These are phyloP conservation scores for Nothophaeocryptopus gaeumannii DNA, from an alignment of 2,329 filamentous ascomycete species.

Conservation along the genomic window DNA sequence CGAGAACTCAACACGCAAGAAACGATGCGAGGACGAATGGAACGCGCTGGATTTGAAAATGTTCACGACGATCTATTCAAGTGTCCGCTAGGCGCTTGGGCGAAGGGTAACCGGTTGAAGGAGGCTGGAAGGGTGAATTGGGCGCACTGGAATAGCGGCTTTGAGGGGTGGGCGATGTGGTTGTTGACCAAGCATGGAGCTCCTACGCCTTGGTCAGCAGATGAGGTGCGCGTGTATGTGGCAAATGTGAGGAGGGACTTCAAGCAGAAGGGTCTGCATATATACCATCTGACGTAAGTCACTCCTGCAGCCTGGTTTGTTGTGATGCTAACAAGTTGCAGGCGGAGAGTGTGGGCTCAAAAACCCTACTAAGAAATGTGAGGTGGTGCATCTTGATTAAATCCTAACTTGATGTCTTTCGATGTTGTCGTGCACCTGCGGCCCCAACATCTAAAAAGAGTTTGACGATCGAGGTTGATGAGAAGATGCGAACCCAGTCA, in stretches of 20 bases:
- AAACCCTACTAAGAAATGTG: slow-evolving; percentile 1
- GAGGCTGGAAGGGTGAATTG: slow-evolving; percentile 38
- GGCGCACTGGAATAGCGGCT: slow-evolving; percentile 38
- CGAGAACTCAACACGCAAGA: slow-evolving; percentile 13
- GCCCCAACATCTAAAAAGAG: too few species aligned
- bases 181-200: slow-evolving; percentile 33
- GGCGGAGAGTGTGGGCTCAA: slow-evolving; percentile 15
- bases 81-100: slow-evolving; percentile 43
- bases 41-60: slow-evolving; percentile 11
- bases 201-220: slow-evolving; percentile 40
- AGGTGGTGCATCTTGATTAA: too few species aligned
- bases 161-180: slow-evolving; percentile 42
- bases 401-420: too few species aligned
- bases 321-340: neutral
- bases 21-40: slow-evolving; percentile 11
- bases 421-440: too few species aligned
- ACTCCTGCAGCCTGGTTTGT: neutral
- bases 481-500: too few species aligned
- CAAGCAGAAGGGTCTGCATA: slow-evolving; percentile 14
- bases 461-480: too few species aligned
- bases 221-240: slow-evolving; percentile 44
- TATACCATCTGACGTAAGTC: slow-evolving; percentile 17
- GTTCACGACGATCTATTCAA: slow-evolving; percentile 41
- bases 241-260: slow-evolving; percentile 38
- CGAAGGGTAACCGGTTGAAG: slow-evolving; percentile 36